These are phyloP conservation scores for Hypomyces perniciosus DNA, from an alignment of 2,329 filamentous ascomycete species.

Conservation along the genomic window DNA sequence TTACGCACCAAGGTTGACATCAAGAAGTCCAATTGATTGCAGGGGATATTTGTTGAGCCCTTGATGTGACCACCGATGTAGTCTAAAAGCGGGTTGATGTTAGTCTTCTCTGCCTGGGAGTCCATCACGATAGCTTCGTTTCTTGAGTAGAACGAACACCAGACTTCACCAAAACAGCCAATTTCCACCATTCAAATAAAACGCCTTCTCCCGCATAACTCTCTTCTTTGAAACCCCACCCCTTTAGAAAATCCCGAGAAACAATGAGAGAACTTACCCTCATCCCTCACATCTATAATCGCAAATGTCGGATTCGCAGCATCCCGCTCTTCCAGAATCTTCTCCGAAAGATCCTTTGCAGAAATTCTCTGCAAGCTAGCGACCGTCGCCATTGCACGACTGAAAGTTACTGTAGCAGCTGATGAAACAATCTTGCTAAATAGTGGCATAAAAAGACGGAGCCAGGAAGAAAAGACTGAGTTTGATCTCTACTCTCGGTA, in stretches of 20 bases:
- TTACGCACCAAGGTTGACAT: conserved; percentile 78
- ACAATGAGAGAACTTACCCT: conserved; percentile 43
- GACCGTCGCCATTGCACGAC: conserved; percentile 45
- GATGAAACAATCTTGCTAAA: neutral
- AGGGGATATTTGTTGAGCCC: conserved; percentile 70
- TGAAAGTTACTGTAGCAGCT: neutral
- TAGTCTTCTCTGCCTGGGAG: neutral
- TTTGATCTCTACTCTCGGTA: too few relatives aligned
- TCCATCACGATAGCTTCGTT: too few relatives aligned
- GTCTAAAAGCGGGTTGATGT: conserved; percentile 46
- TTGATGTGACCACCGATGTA: conserved; percentile 87
- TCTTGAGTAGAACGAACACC: too few relatives aligned
- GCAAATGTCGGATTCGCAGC: conserved; percentile 48
- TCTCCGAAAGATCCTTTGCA: conserved; percentile 60
- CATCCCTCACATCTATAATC: conserved; percentile 84
- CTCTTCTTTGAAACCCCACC: too few relatives aligned
- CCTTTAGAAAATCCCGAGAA: neutral
- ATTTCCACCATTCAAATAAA: neutral
- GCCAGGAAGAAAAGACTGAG: neutral
- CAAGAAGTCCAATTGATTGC: conserved; percentile 62
- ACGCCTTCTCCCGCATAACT: neutral
- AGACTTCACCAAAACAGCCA: too few relatives aligned
- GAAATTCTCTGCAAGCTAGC: conserved; percentile 60
- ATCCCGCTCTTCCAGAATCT: conserved; percentile 49
- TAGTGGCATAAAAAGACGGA: neutral